phyloP scores from a whole-genome alignment of 1,139 yeast species.

The Geotrichum aggregatum region DNA sequence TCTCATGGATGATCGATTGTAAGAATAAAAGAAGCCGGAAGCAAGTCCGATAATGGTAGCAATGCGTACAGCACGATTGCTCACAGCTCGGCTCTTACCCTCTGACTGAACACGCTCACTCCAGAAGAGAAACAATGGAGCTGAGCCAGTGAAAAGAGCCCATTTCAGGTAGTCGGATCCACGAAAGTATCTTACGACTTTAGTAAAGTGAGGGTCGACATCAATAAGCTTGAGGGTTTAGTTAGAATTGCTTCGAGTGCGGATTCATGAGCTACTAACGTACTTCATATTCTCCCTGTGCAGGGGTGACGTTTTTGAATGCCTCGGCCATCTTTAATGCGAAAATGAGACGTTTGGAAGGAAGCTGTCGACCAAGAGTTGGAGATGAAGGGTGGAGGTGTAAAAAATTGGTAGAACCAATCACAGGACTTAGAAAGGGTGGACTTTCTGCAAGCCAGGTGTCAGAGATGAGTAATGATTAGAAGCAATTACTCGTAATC shows the following conservation, averaged over 20 bases:
- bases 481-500: background rate
- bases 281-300: constrained; percentile 21
- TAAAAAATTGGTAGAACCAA: constrained; percentile 6
- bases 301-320: constrained; percentile 21
- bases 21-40: constrained; percentile 71
- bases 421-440: background rate
- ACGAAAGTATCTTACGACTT: constrained; percentile 73
- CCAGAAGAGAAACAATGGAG: constrained; percentile 57
- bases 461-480: background rate
- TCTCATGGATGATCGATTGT: constrained; percentile 59
- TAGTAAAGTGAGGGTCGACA: constrained; percentile 69
- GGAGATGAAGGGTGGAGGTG: constrained; percentile 5
- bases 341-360: constrained; percentile 1
- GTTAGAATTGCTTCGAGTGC: background rate
- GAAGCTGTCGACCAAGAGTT: constrained; percentile 2
- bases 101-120: constrained; percentile 52
- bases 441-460: too few species aligned
- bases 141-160: constrained; percentile 61
- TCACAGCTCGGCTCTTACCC: constrained; percentile 56
- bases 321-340: constrained; percentile 18
- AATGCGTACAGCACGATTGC: constrained; percentile 58
- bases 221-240: constrained; percentile 49
- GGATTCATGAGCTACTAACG: background rate
- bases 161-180: constrained; percentile 60
- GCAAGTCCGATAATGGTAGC: constrained; percentile 55